Percentiles rank a stretch among this genome's conserved stretches.
phyloP scores from a whole-genome alignment of 306 rosid genomes.

The Inga leiocalycina region DNA sequence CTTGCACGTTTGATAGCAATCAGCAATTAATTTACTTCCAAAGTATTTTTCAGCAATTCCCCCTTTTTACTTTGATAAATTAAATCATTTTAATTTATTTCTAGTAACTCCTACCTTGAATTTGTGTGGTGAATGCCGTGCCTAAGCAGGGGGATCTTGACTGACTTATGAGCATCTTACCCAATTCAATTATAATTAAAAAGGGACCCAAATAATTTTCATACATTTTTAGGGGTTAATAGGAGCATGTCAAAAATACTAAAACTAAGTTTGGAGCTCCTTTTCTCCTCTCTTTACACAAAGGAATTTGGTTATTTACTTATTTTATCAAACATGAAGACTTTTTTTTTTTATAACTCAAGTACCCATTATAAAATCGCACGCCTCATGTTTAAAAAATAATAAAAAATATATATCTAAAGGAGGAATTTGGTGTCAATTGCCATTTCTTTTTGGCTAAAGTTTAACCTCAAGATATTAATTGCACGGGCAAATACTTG shows the following conservation, averaged over 20 bases:
- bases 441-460: background rate
- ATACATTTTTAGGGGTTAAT: background rate
- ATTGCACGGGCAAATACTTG: background rate
- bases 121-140: constrained; percentile 7
- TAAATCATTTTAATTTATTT: no score
- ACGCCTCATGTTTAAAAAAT: no score
- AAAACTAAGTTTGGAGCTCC: background rate
- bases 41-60: no score
- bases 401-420: no score
- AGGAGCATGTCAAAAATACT: no score
- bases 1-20: no score
- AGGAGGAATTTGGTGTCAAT: no score
- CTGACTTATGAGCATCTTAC: background rate
- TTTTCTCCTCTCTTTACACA: background rate
- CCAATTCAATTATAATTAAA: background rate
- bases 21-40: no score
- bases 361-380: no score
- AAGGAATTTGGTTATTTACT: background rate
- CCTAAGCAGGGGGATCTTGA: constrained; percentile 9
- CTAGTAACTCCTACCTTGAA: background rate
- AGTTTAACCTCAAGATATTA: background rate
- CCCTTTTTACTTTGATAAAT: no score
- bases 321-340: background rate
- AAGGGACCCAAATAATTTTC: background rate
- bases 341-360: no score